Evolutionary conservation across 352 stramenopile species (phyloP), one percentile per base, ranked within the genome.

Genomic region (Thalassiosira mediterranea): DNA sequence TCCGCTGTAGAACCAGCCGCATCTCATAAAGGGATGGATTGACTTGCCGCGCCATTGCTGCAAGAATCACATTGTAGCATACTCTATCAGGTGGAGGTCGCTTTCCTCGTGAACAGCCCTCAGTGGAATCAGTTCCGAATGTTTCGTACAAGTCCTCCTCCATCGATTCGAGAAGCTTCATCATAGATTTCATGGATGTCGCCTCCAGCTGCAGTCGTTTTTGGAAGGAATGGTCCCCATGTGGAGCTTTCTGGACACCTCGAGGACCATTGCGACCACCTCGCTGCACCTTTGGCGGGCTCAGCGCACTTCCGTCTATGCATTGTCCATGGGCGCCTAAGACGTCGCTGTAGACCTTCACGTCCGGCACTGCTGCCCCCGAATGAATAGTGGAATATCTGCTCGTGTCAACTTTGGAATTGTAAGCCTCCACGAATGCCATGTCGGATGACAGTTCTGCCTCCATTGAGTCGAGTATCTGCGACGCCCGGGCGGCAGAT

Each of bases 21-120:
- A 81, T 81, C 66, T 81, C 64, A 53, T 76, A 69, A 31, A 81
- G 68, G 7, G 72, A 81, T 37, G 72, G 72, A 38, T 81, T 81
- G 15, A 61, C 28, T 63, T 76, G 72, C 37, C 72, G 34, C 40
- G 72, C 64, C 72, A 81, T 81, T 2, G 72, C 57, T 49, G 72
- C 38, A 10, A 81, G 34, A 19, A 76, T 69, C n/a, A 81, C 72
- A 19, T 81, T 81, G 52, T 81, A 81, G 52, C 72, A 81, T 54
- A 66, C 25, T 72, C 66, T 44, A 48, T 81, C 72, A 37, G 65
- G 72, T 32, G 72, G 51, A 19, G 72, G 72, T 21, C 66, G 51
- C 40, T 81, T 54, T 29, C 32, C n/a, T n/a, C n/a, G n/a, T n/a
- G n/a, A n/a, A n/a, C n/a, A n/a, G n/a, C n/a, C n/a, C n/a, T n/a